Conservation (phyloP, 139 green algal genomes). For the Eudorina sp. region DNA sequence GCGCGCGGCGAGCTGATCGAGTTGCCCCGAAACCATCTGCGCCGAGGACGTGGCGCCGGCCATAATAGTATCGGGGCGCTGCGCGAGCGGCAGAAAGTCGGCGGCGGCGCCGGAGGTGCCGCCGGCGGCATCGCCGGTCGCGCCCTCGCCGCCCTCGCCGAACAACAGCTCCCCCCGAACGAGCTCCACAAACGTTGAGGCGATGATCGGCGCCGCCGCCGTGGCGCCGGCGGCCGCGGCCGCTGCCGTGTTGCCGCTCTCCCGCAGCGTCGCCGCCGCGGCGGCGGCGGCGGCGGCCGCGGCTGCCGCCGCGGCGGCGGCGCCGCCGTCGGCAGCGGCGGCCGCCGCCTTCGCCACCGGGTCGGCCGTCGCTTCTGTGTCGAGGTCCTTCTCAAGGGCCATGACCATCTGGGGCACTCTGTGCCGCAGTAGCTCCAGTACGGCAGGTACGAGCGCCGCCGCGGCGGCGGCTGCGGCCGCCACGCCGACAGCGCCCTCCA, state of each 20-base stretch:
- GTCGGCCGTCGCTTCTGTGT: not conserved
- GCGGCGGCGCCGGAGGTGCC: not conserved
- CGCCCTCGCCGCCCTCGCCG: not conserved
- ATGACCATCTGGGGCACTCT: not conserved
- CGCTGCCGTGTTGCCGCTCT: not conserved
- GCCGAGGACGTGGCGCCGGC: not conserved
- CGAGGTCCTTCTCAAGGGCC: not conserved
- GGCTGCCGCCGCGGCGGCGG: not conserved
- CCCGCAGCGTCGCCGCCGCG: not conserved
- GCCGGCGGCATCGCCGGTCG: not conserved
- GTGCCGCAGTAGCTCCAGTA: slow-evolving; percentile 1
- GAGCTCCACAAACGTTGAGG: not conserved
- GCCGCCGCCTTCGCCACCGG: not conserved
- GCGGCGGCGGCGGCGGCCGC: slow-evolving; percentile 1
- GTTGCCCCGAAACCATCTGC: not conserved
- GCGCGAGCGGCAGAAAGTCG: not conserved
- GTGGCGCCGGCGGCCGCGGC: not conserved
- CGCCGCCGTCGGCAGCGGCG: not conserved
- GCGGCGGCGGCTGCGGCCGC: not conserved
- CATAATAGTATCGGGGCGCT: not conserved
- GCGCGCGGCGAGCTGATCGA: not conserved
- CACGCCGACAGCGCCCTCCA: not conserved
- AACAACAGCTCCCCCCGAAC: slow-evolving; percentile 19
- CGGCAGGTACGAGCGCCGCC: slow-evolving; percentile 3
- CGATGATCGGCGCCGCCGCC: not conserved